These are phyloP conservation scores for Trichomonas vaginalis DNA, from an alignment of 208 protist species.

Conservation along the genomic window DNA sequence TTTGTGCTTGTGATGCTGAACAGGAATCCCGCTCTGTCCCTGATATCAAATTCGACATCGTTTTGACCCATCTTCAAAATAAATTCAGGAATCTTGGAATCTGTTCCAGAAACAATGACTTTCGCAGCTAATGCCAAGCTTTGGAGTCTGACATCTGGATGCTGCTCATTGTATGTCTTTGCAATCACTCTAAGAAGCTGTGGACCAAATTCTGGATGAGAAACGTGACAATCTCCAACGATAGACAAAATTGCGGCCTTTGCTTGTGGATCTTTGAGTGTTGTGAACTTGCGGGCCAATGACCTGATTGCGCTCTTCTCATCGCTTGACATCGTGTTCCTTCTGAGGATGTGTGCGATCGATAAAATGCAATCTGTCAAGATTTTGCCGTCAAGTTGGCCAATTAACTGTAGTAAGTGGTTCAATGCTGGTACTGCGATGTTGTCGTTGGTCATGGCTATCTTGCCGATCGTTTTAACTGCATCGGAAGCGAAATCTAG, in stretches of 20 bases:
- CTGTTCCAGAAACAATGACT: neutral
- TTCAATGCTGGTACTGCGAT: neutral
- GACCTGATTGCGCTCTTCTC: neutral
- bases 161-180: neutral
- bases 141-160: neutral
- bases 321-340: neutral
- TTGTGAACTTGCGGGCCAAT: neutral
- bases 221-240: neutral
- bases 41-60: neutral
- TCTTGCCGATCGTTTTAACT: neutral
- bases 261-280: neutral
- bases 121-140: neutral
- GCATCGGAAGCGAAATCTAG: neutral
- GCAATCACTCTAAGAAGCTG: neutral
- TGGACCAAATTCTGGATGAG: neutral
- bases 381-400: neutral
- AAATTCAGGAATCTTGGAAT: neutral
- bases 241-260: neutral
- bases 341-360: neutral
- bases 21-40: neutral
- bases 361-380: neutral
- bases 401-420: neutral
- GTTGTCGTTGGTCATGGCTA: neutral
- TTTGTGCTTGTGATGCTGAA: neutral
- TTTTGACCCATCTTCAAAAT: neutral